A percentile compares a stretch with the other conserved stretches of the same genome.
phyloP scores from a whole-genome alignment of 345 rosid species.

The Salix udensis region DNA sequence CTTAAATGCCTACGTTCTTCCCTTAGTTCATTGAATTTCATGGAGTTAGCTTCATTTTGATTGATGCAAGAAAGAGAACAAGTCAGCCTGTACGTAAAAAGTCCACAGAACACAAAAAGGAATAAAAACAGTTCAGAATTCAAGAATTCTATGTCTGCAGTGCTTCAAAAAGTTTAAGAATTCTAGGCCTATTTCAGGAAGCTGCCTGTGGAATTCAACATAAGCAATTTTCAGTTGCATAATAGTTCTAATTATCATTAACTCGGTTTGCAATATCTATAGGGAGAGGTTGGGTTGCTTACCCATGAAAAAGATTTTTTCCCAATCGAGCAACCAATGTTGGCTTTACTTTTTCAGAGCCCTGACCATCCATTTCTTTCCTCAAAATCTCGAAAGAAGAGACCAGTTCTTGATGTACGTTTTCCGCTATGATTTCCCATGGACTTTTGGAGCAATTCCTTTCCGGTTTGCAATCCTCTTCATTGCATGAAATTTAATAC shows the following conservation, averaged over 20 bases:
- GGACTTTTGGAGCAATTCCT: constrained; percentile 19
- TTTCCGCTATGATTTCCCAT: constrained; percentile 45
- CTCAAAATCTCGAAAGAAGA: constrained; percentile 34
- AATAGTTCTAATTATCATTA: no score
- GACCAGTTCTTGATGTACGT: constrained; percentile 42
- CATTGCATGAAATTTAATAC: background rate
- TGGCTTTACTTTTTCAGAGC: constrained; percentile 28
- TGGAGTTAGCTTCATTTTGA: background rate
- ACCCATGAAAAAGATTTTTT: constrained; percentile 43
- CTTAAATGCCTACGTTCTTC: no score
- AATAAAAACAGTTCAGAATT: no score
- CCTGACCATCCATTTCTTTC: constrained; percentile 19
- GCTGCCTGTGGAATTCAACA: no score
- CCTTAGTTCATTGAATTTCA: no score
- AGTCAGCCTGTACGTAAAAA: no score
- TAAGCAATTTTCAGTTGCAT: no score
- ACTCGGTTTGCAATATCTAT: background rate
- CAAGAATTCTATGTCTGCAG: no score
- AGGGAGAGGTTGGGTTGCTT: background rate
- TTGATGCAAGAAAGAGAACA: no score
- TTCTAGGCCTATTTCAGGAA: no score
- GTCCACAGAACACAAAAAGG: no score
- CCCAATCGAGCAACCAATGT: constrained; percentile 58
- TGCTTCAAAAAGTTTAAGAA: no score
- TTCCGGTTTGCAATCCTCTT: constrained; percentile 21